Base-by-base conservation (phyloP, 306 rosid genomes). In the Vigna angularis region DNA sequence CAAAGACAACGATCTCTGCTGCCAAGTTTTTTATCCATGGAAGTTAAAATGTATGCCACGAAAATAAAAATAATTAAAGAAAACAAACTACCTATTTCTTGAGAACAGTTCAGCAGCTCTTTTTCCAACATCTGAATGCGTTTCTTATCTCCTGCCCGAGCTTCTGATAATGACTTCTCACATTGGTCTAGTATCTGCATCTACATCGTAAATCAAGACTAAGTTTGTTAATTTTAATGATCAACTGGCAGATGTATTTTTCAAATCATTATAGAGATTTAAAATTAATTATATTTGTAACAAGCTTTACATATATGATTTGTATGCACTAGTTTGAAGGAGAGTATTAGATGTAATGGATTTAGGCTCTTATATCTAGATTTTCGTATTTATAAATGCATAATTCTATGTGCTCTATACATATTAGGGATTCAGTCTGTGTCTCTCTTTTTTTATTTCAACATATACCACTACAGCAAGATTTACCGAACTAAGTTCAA, bases 21-120 rank as follows among this genome's bases (percentile, higher is more conserved):
- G 30, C 32, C 32, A 51, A 51, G 66, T 70, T 68, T 71, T 53
- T 83, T n/a, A 55, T n/a, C 26, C 40, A 22, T 53, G 75, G 44
- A 75, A 81, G 51, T 78, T 36, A 44, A 64, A 70, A 53, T 28
- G 75, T 28, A 17, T 13, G 77, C 50, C 40, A 57, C 22, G 44
- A 16, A 66, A 66, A 2, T 6, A n/a, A 64, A 67, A 62, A 13
- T 9, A 9, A 42, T 9, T 42, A 9, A 15, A 12, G 5, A 32
- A 59, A 34, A 42, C 44, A 52, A 14, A n/a, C 50, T 63, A 94
- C 98, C 97, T 76, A 94, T 89, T 92, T 94, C 97, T 86, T 92
- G 96, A 73, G 86, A 86, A 86, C 97, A 94, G 82, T 90, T 94
- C 77, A 83, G 76, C 44, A 94, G 81, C 87, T 90, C 95, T 78